Percentiles rank a stretch among this genome's conserved stretches.
Conservation (phyloP, 306 rosid genomes). For the Sicyos baderoa region DNA sequence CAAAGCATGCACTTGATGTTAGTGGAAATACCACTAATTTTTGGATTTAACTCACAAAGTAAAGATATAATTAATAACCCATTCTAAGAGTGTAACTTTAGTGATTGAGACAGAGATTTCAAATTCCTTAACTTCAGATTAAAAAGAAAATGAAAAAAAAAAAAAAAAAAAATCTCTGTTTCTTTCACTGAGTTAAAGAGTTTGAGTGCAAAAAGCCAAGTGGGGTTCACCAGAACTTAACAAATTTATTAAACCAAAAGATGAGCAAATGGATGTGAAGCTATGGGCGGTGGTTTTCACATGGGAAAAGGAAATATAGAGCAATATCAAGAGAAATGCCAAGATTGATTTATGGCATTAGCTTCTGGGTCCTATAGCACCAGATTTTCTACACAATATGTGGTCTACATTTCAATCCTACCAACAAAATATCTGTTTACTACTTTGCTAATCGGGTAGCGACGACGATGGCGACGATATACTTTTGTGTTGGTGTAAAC, state of each 20-base stretch:
- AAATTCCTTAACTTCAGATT: not conserved
- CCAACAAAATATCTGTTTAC: slow-evolving; percentile 43
- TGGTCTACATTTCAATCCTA: slow-evolving; percentile 37
- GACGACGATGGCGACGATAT: slow-evolving; percentile 20
- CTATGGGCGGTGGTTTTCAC: slow-evolving; percentile 39
- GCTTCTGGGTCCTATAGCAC: slow-evolving; percentile 45
- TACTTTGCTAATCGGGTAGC: not conserved
- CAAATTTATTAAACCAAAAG: slow-evolving; percentile 25
- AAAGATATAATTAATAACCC: slow-evolving; percentile 8
- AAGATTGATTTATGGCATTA: slow-evolving; percentile 31
- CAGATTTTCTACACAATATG: slow-evolving; percentile 38
- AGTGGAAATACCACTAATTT: slow-evolving; percentile 13
- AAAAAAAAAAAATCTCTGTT: not conserved
- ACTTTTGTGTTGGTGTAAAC: not conserved
- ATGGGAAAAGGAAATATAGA: slow-evolving; percentile 16
- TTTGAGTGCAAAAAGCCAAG: slow-evolving; percentile 18
- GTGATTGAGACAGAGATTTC: slow-evolving; percentile 4
- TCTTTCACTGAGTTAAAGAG: not conserved
- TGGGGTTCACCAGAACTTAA: not conserved
- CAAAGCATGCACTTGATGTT: slow-evolving; percentile 5
- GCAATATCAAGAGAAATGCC: slow-evolving; percentile 21
- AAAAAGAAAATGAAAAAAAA: not conserved
- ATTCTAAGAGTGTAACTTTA: not conserved
- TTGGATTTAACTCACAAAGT: slow-evolving; percentile 5
- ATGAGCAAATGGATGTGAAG: slow-evolving; percentile 47